These are phyloP conservation scores for Conoideocrella luteorostrata DNA, from an alignment of 2,329 filamentous ascomycete species.

Conservation along the genomic window DNA sequence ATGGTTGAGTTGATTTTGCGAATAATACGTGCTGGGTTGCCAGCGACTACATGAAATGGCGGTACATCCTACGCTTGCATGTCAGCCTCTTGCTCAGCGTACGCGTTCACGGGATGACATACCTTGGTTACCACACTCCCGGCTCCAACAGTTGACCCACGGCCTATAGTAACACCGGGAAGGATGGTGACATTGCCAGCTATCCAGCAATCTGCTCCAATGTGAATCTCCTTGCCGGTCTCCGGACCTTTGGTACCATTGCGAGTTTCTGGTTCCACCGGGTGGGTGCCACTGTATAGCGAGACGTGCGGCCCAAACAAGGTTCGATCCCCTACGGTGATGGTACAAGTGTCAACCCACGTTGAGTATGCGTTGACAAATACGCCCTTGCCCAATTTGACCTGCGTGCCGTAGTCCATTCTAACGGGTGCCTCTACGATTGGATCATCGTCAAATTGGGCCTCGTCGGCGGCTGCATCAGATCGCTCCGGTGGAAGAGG, in stretches of 20 bases:
- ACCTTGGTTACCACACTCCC: slow-evolving; percentile 75
- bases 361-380: slow-evolving; percentile 71
- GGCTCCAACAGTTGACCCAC: slow-evolving; percentile 68
- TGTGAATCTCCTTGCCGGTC: slow-evolving; percentile 61
- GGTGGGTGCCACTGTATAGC: slow-evolving; percentile 71
- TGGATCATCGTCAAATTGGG: slow-evolving; percentile 8
- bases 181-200: slow-evolving; percentile 66
- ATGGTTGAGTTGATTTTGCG: slow-evolving; percentile 5
- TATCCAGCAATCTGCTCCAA: slow-evolving; percentile 79
- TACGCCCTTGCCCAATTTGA: slow-evolving; percentile 51
- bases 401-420: slow-evolving; percentile 27
- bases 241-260: slow-evolving; percentile 74
- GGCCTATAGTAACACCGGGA: slow-evolving; percentile 72
- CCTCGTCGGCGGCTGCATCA: slow-evolving; percentile 7
- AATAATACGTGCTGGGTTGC: slow-evolving; percentile 17
- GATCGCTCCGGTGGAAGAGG: slow-evolving; percentile 6
- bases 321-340: slow-evolving; percentile 70
- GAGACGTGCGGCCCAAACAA: slow-evolving; percentile 73
- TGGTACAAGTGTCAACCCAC: slow-evolving; percentile 69
- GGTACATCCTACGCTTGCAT: slow-evolving; percentile 19
- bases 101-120: slow-evolving; percentile 53
- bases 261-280: slow-evolving; percentile 65
- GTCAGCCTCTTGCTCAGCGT: slow-evolving; percentile 41
- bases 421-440: slow-evolving; percentile 15
- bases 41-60: slow-evolving; percentile 20